Base-by-base conservation (phyloP, 2,329 filamentous ascomycete genomes). In the Proliferodiscus dingleyae region DNA sequence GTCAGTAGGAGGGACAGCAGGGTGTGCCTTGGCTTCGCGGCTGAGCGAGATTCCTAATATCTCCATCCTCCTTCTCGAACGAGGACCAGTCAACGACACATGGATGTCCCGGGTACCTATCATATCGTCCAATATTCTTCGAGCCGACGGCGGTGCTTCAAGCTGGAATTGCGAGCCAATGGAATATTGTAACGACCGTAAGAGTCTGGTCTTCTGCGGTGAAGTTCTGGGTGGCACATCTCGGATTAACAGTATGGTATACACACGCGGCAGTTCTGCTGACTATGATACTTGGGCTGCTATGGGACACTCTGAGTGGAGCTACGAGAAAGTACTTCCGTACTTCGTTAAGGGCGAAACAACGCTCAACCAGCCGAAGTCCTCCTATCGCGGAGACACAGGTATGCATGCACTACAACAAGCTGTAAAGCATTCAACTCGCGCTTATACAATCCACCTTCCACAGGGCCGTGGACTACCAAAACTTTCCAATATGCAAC, bases 1-100 rank as follows among this genome's bases (percentile, higher is more conserved):
- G n/a, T n/a, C n/a, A n/a, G n/a, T n/a, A n/a, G n/a, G n/a, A n/a
- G n/a, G 69, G 9, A 70, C 69, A 0, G 61, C 68, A 4, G 68
- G 70, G 5, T 61, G 70, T 6, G 62, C 65, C 2, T 54, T 71
- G n/a, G 69, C 68, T 5, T 59, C 59, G 23, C 63, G 68, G 8
- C 59, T 71, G 19, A 63, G 56, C 23, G 67, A 69, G 44, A 59
- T 68, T 49, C 51, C 56, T 23, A 30, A 61, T 28, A 54, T 66
- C n/a, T 53, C 56, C 2, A 66, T 70, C 10, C 55, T 68, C 13
- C 64, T 71, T 7, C 52, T 70, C 19, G 68, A 71, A 45, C 66
- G 65, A 18, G 68, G 68, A 22, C 15, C 30, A 10, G 42, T 42
- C 22, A 45, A 45, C n/a, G 40, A 44, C 33, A 34, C 41, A 28